phyloP scores from a whole-genome alignment of 768 basidiomycete species.

The Dioszegia hungarica region DNA sequence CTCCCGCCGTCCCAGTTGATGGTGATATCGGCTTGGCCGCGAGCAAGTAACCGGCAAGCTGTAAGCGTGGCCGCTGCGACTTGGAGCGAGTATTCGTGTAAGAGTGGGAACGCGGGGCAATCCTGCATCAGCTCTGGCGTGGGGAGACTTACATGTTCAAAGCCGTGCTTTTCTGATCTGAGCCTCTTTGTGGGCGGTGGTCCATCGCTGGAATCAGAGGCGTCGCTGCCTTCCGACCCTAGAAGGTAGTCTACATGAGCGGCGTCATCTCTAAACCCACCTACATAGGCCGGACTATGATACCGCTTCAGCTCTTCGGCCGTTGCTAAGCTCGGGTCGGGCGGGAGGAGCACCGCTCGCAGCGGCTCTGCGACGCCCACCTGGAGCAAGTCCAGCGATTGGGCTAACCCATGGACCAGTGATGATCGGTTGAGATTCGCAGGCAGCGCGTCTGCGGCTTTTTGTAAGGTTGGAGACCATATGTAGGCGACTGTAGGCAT shows the following conservation, averaged over 20 bases:
- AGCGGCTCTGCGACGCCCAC: not conserved
- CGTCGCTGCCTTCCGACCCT: slow-evolving; percentile 28
- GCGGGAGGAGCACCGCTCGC: slow-evolving; percentile 51
- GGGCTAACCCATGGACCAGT: slow-evolving; percentile 35
- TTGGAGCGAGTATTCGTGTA: slow-evolving; percentile 64
- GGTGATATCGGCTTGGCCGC: slow-evolving; percentile 56
- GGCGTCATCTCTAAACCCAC: slow-evolving; percentile 51
- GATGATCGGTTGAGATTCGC: slow-evolving; percentile 35
- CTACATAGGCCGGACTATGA: slow-evolving; percentile 68
- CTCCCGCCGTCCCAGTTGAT: slow-evolving; percentile 93
- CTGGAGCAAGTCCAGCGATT: slow-evolving; percentile 20
- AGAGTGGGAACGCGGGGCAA: slow-evolving; percentile 68
- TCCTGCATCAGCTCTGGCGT: slow-evolving; percentile 55
- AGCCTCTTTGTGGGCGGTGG: not conserved
- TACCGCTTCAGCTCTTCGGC: slow-evolving; percentile 61
- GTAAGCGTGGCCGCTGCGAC: slow-evolving; percentile 75
- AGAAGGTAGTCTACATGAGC: not conserved
- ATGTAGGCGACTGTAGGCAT: slow-evolving; percentile 15
- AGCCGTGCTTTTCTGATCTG: slow-evolving; percentile 54
- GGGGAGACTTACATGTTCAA: slow-evolving; percentile 57
- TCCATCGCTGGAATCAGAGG: not conserved
- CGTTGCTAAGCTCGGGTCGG: slow-evolving; percentile 57
- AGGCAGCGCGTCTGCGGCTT: slow-evolving; percentile 27
- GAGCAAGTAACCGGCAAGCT: slow-evolving; percentile 59
- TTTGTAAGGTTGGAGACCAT: slow-evolving; percentile 23